A percentile compares a stretch with the other conserved stretches of the same genome.
phyloP scores from a whole-genome alignment of 768 basidiomycete species.

The Tulasnella sp. region DNA sequence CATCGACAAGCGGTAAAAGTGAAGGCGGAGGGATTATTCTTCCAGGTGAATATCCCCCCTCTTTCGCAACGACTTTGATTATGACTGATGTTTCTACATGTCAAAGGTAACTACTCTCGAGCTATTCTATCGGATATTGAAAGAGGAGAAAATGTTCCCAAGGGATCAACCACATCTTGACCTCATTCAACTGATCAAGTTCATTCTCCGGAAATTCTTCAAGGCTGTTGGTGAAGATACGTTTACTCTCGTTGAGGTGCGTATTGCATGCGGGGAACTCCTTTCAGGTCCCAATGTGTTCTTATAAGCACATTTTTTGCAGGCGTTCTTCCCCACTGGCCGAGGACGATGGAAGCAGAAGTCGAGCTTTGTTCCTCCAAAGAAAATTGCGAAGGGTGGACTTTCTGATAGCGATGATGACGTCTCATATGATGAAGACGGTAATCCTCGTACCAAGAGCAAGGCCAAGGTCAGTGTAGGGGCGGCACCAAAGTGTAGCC shows the following conservation, averaged over 20 bases:
- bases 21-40: constrained; percentile 90
- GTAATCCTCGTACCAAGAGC: neutral
- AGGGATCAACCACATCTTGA: constrained; percentile 71
- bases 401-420: too few species aligned
- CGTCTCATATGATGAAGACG: neutral
- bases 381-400: too few species aligned
- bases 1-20: constrained; percentile 83
- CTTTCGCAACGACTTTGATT: neutral
- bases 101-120: constrained; percentile 73
- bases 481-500: too few species aligned
- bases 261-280: neutral
- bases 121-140: constrained; percentile 77
- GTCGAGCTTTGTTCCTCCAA: constrained; percentile 58
- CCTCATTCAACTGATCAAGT: constrained; percentile 71
- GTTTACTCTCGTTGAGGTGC: constrained; percentile 82
- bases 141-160: constrained; percentile 66
- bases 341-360: constrained; percentile 74
- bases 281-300: neutral
- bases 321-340: constrained; percentile 88
- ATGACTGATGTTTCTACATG: neutral
- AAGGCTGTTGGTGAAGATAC: constrained; percentile 74
- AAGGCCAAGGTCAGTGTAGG: neutral
- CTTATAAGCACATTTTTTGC: neutral
- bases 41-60: constrained; percentile 56
- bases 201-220: constrained; percentile 85